Evolutionary conservation across 495 filamentous ascomycete species (phyloP).

Genomic region (Penicillium taxi): DNA sequence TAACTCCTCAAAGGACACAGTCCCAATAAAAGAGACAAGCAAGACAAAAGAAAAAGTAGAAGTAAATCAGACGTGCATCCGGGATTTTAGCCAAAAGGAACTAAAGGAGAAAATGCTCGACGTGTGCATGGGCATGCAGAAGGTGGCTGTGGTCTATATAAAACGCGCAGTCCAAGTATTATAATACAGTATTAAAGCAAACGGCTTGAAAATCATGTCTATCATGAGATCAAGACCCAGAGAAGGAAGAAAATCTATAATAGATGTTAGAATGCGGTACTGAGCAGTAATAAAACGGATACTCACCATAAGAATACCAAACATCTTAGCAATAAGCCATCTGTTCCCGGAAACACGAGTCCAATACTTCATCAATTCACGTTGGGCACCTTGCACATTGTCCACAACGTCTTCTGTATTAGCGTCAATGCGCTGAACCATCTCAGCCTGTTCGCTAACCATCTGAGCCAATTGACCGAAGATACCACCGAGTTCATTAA

Average conservation of each 20-base stretch:
- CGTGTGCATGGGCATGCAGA: conserved; percentile 13
- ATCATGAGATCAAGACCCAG: conserved; percentile 52
- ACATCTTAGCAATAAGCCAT: conserved; percentile 98
- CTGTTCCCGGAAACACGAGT: conserved; percentile 83
- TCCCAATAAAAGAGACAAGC: conserved; percentile 8
- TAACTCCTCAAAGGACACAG: conserved; percentile 15
- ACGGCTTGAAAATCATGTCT: conserved; percentile 13
- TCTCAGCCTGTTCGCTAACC: conserved; percentile 95
- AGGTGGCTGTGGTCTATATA: conserved; percentile 6
- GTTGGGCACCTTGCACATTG: conserved; percentile 91
- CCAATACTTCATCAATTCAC: conserved; percentile 95
- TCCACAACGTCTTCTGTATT: conserved; percentile 96
- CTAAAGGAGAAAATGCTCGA: conserved; percentile 13
- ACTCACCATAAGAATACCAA: conserved; percentile 73
- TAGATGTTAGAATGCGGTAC: conserved; percentile 12
- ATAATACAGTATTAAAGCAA: conserved; percentile 31
- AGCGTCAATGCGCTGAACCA: conserved; percentile 87
- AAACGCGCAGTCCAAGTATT: conserved; percentile 18
- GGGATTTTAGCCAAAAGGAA: conserved; percentile 18
- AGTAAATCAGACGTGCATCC: conserved; percentile 13
- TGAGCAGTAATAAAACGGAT: neutral
- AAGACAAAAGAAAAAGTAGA: conserved; percentile 7
- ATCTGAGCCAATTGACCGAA: conserved; percentile 96
- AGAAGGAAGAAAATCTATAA: conserved; percentile 50
- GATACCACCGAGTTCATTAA: conserved; percentile 86